These are phyloP conservation scores for Aspergillus ochraceoroseus DNA, from an alignment of 2,329 filamentous ascomycete genomes.

Conservation along the genomic window DNA sequence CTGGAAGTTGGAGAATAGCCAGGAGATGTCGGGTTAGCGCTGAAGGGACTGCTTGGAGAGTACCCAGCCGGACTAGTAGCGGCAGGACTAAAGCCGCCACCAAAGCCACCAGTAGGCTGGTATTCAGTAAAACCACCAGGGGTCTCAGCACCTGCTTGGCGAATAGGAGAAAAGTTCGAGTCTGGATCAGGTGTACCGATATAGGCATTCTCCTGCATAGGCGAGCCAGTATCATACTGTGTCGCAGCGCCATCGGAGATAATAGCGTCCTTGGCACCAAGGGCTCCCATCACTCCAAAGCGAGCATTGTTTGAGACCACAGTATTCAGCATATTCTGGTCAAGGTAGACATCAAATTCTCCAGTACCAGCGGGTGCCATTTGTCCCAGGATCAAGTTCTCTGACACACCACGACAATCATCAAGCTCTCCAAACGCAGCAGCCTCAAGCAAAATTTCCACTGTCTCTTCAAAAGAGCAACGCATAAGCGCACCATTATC, in stretches of 20 bases:
- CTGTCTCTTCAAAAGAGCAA: conserved; percentile 98
- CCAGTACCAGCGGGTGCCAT: conserved; percentile 95
- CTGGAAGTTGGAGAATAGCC: conserved; percentile 57
- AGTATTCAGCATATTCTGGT: conserved; percentile 92
- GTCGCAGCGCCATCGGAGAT: conserved; percentile 78
- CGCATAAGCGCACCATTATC: conserved; percentile 98
- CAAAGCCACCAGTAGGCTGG: conserved; percentile 61
- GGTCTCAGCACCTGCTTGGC: conserved; percentile 60
- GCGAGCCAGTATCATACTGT: conserved; percentile 75
- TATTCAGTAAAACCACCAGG: conserved; percentile 59
- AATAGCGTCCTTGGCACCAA: conserved; percentile 69
- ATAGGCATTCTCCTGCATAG: conserved; percentile 57
- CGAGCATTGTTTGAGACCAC: conserved; percentile 89
- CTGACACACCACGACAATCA: conserved; percentile 95
- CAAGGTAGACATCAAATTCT: conserved; percentile 88
- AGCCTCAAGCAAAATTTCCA: conserved; percentile 94
- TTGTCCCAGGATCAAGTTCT: conserved; percentile 98
- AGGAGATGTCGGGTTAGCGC: conserved; percentile 64
- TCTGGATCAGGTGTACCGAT: conserved; percentile 60
- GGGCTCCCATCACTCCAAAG: conserved; percentile 73
- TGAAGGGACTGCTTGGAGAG: conserved; percentile 70
- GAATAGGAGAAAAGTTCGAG: conserved; percentile 66
- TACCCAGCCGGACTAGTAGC: conserved; percentile 61
- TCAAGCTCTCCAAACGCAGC: conserved; percentile 92
- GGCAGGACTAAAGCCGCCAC: conserved; percentile 61